These are phyloP conservation scores for Pythium graminicola DNA, from an alignment of 352 stramenopile genomes.

Conservation along the genomic window DNA sequence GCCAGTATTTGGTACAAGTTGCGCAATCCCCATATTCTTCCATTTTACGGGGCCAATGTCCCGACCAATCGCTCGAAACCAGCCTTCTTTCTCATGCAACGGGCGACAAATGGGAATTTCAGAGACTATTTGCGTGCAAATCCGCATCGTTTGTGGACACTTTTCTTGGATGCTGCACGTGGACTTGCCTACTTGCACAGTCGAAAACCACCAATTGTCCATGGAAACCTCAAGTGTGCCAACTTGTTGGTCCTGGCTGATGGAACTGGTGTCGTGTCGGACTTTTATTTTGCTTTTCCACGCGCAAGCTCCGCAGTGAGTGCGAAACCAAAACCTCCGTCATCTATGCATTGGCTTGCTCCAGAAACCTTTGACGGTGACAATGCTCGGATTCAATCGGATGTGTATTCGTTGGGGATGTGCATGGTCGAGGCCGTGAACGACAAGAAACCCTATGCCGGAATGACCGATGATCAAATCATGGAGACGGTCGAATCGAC, in stretches of 20 bases:
- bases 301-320: conserved; percentile 22
- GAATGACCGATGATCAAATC: not conserved
- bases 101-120: conserved; percentile 11
- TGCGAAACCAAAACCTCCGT: conserved; percentile 3
- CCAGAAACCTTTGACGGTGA: conserved; percentile 4
- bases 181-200: conserved; percentile 27
- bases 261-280: conserved; percentile 27
- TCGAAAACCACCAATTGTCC: conserved; percentile 23
- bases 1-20: too few relatives aligned
- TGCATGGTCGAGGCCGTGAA: conserved; percentile 28
- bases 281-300: conserved; percentile 29
- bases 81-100: conserved; percentile 3
- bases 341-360: conserved; percentile 5
- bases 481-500: not conserved
- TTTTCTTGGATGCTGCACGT: conserved; percentile 19
- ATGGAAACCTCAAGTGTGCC: conserved; percentile 34
- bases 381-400: not conserved
- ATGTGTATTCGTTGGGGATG: conserved; percentile 32
- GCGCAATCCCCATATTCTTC: conserved; percentile 16
- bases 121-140: not conserved
- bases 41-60: conserved; percentile 18
- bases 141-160: conserved; percentile 9
- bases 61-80: conserved; percentile 3
- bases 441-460: not conserved
- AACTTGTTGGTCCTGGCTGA: conserved; percentile 30